Percentiles rank a stretch among this genome's conserved stretches.
Conservation (phyloP, 495 filamentous ascomycete species). For the Annulohypoxylon stygium region DNA sequence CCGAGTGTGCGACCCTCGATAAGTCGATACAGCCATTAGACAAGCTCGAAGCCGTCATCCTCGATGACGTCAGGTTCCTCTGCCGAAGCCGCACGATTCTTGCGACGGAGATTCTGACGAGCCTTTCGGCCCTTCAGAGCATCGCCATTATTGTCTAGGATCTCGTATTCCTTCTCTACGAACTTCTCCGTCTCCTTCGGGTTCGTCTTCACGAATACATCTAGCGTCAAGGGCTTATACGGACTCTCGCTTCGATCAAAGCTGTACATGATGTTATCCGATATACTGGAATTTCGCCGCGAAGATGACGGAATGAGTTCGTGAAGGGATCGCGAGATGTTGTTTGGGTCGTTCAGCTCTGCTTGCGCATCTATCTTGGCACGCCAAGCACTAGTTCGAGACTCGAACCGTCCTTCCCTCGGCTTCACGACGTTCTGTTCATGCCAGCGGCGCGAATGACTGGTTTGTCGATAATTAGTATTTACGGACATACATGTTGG, state of each 20-base stretch:
- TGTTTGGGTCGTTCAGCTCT: constrained; percentile 53
- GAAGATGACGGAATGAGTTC: constrained; percentile 46
- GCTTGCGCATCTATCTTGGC: constrained; percentile 48
- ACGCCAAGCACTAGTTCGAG: constrained; percentile 35
- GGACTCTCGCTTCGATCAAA: constrained; percentile 60
- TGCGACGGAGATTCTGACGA: constrained; percentile 53
- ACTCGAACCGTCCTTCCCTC: constrained; percentile 36
- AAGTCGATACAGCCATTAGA: constrained; percentile 45
- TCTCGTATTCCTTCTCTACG: constrained; percentile 64
- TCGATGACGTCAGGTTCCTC: constrained; percentile 46
- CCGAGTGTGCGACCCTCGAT: background rate
- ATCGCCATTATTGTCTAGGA: constrained; percentile 60
- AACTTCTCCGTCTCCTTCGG: constrained; percentile 59
- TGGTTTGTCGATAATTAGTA: constrained; percentile 26
- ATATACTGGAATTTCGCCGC: constrained; percentile 43
- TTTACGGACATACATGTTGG: constrained; percentile 18
- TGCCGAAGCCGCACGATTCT: constrained; percentile 22
- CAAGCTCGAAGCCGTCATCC: constrained; percentile 62
- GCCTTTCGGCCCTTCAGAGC: constrained; percentile 60
- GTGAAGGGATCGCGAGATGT: constrained; percentile 48
- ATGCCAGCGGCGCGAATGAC: constrained; percentile 39
- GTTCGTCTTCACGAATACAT: constrained; percentile 59
- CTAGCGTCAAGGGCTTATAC: constrained; percentile 55
- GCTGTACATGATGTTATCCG: constrained; percentile 59
- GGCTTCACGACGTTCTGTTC: constrained; percentile 57